Evolutionary conservation across 495 filamentous ascomycete genomes (phyloP), one percentile per base, ranked within the genome.

Genomic region (Tuber magnatum): DNA sequence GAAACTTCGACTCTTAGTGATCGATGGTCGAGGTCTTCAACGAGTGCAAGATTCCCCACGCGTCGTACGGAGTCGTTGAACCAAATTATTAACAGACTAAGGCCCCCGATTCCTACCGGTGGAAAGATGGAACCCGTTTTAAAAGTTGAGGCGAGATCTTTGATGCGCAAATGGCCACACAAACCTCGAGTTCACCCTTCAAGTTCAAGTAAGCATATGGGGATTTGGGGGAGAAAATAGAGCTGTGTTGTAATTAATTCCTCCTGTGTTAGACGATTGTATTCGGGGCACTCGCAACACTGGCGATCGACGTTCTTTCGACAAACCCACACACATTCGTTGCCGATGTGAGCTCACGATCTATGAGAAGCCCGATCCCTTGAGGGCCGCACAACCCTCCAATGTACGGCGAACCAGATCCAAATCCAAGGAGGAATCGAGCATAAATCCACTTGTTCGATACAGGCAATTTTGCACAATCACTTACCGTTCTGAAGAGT

Each of bases 401-500:
- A 40, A 14, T 42, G 7, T 35, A 32, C 35, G 61, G 69, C 70
- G 18, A 16, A 41, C 69, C 44, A 70, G 35, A 70, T 69, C 28
- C 46, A 72, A 38, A 38, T n/a, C 7, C 65, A 80, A 73, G 43
- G 65, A 43, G 24, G 41, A n/a, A 32, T 61, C 44, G 42, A 70
- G 48, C 39, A 73, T 22, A 70, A 79, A 69, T 46, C 76, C 78
- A 18, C 78, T 81, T 38, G 74, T 77, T 56, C 72, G 77, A 43
- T 76, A 76, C 43, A 82, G 72, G 24, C 80, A 82, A 51, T 71
- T 76, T 61, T 82, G 81, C 71, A 82, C 80, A 12, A 71, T 82
- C 44, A 74, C 73, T 24, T 75, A 78, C n/a, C 73, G 74, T 70
- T 73, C 75, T 39, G 80, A 80, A 18, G 80, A 81, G 65, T 76